Base-by-base conservation (phyloP, 2,329 filamentous ascomycete species). In the Alternaria sp. region DNA sequence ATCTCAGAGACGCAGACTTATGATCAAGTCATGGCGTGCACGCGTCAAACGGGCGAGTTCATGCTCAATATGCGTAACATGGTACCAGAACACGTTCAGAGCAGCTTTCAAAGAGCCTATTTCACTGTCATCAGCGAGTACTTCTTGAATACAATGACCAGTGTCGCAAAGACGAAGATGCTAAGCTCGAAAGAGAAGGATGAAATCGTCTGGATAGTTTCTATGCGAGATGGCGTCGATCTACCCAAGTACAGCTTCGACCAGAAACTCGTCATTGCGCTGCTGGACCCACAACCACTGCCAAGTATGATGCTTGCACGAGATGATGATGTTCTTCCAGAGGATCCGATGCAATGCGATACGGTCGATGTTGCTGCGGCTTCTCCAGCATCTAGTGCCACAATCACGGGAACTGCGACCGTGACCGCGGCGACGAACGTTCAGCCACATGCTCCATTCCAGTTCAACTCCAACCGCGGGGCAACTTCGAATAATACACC, bases 221-320 rank as follows among this genome's bases (percentile, higher is more conserved):
- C 58, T 0, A 62, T 77, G 47, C 69, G 76, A 3, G 65, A 74
- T 44, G 47, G 28, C 1, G 57, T 51, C 2, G 65, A 65, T 6
- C 40, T 77, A 5, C 66, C 71, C 1, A 61, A 69, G 9, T 75
- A 73, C 26, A 62, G 57, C 3, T 79, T 79, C 54, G 69, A 72
- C 15, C 71, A 76, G 56, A 66, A 64, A 2, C 69, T 78, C 13
- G 69, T 77, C 11, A 59, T 75, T 26, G 62, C 68, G 2, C 51
- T 79, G 4, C 60, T 79, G 9, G 56, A 65, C 43, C 46, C 47
- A 9, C 56, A 56, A 25, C 62, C 59, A n/a, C 25, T 54, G 7
- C 28, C 59, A 17, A 44, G 49, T 23, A 50, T 60, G 36, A 13
- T 47, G 12, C 25, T 30, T 32, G 49, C 26, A 11, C 15, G 15